phyloP scores from a whole-genome alignment of 495 filamentous ascomycete species.

The Neurospora sp. region DNA sequence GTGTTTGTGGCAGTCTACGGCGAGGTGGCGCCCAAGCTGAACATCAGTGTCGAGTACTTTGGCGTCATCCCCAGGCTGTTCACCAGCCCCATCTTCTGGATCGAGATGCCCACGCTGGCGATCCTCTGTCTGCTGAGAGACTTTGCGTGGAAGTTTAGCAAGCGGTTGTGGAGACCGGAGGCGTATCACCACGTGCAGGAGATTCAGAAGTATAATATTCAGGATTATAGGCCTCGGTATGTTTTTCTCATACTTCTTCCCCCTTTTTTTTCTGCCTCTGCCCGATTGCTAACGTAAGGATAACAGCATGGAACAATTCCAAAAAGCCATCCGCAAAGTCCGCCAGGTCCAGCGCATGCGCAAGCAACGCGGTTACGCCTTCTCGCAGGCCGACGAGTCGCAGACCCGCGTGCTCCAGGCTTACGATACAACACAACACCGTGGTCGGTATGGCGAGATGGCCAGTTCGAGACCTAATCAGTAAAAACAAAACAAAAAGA shows the following conservation, averaged over 20 bases:
- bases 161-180: constrained; percentile 93
- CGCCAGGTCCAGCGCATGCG: constrained; percentile 98
- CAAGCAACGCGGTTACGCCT: constrained; percentile 96
- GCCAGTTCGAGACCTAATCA: constrained; percentile 49
- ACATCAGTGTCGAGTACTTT: constrained; percentile 75
- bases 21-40: constrained; percentile 77
- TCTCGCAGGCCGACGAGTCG: constrained; percentile 93
- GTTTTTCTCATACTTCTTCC: constrained; percentile 6
- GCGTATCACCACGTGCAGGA: constrained; percentile 98
- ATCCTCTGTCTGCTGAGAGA: constrained; percentile 80
- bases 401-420: constrained; percentile 89
- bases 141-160: constrained; percentile 75
- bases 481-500: neutral
- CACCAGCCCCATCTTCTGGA: constrained; percentile 76
- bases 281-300: constrained; percentile 2
- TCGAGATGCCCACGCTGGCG: constrained; percentile 73
- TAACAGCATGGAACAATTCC: constrained; percentile 96
- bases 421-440: constrained; percentile 89
- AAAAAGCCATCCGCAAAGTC: constrained; percentile 98
- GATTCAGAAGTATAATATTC: constrained; percentile 99
- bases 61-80: constrained; percentile 77
- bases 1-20: constrained; percentile 83
- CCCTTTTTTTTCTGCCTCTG: neutral
- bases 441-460: constrained; percentile 96
- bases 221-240: constrained; percentile 89